A percentile compares a stretch with the other conserved stretches of the same genome.
phyloP scores from a whole-genome alignment of 305 asterid genomes.

The Fraxinus ornus region DNA sequence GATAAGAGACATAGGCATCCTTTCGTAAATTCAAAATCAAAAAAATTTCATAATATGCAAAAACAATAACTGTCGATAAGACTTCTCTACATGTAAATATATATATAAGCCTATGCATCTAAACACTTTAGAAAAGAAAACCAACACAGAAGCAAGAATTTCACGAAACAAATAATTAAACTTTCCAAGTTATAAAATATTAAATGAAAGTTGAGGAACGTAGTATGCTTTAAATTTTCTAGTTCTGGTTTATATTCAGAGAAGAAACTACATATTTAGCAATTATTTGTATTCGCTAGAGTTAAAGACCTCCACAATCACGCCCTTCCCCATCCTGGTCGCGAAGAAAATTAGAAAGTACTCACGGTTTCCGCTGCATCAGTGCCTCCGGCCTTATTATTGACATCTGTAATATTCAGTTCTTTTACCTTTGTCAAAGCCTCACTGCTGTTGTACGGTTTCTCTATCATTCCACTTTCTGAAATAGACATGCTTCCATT shows the following conservation, averaged over 20 bases:
- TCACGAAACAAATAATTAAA: not conserved
- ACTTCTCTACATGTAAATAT: not conserved
- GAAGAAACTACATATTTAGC: not conserved
- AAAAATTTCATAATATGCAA: not conserved
- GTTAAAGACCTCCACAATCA: not conserved
- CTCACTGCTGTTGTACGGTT: slow-evolving; percentile 26
- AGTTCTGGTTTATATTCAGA: slow-evolving; percentile 3
- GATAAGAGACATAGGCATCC: not conserved
- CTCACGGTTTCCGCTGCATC: slow-evolving; percentile 47
- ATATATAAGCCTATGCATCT: not conserved
- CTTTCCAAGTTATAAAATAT: not conserved
- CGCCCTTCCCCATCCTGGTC: slow-evolving; percentile 10
- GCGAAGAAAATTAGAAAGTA: slow-evolving; percentile 25
- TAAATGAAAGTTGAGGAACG: not conserved
- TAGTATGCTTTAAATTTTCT: slow-evolving; percentile 10
- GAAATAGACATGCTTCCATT: slow-evolving; percentile 29
- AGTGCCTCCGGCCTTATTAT: slow-evolving; percentile 28
- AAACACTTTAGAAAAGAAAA: not conserved
- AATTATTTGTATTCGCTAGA: slow-evolving; percentile 4
- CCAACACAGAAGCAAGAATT: not conserved
- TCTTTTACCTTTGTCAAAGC: slow-evolving; percentile 30
- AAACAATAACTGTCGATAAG: not conserved
- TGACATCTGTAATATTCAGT: slow-evolving; percentile 31
- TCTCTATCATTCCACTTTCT: slow-evolving; percentile 31
- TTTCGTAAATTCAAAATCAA: not conserved